Conservation (phyloP, 2,329 filamentous ascomycete species). For the Coniochaeta prunicola region DNA sequence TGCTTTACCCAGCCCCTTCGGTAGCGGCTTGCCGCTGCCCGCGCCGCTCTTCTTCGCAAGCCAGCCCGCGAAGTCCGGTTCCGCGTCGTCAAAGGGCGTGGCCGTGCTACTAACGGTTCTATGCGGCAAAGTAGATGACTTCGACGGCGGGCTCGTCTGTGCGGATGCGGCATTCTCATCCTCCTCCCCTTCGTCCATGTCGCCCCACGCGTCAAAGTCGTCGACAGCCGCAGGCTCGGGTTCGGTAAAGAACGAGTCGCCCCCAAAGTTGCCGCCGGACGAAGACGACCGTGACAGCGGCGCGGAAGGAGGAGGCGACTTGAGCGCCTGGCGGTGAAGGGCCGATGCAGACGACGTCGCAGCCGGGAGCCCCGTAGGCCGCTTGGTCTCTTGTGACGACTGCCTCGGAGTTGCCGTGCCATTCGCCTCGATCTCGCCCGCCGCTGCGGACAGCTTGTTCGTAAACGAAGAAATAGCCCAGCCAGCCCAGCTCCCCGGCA, state of each 20-base stretch:
- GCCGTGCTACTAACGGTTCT: constrained; percentile 13
- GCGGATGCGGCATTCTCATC: constrained; percentile 22
- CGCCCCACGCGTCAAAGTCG: constrained; percentile 70
- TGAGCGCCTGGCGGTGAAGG: constrained; percentile 53
- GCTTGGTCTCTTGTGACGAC: constrained; percentile 27
- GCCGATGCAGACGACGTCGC: constrained; percentile 46
- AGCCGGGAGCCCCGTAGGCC: constrained; percentile 17
- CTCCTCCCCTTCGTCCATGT: constrained; percentile 50
- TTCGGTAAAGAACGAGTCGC: constrained; percentile 47
- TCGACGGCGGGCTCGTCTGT: constrained; percentile 8
- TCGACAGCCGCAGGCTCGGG: constrained; percentile 50
- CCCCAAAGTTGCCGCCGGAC: constrained; percentile 29
- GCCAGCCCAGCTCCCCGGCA: constrained; percentile 66
- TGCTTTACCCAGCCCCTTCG: constrained; percentile 73
- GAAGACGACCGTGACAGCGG: constrained; percentile 41
- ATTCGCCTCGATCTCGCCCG: constrained; percentile 72
- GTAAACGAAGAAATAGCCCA: constrained; percentile 99
- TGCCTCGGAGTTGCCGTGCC: constrained; percentile 30
- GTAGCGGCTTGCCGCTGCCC: constrained; percentile 53
- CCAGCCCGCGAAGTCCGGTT: constrained; percentile 96
- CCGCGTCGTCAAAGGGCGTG: constrained; percentile 69
- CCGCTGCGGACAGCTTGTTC: constrained; percentile 79
- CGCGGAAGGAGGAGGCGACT: constrained; percentile 38
- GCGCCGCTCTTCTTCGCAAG: constrained; percentile 63
- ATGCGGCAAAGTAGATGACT: constrained; percentile 1